phyloP scores from a whole-genome alignment of 139 green algal species.

The Picochlorum sp. region DNA sequence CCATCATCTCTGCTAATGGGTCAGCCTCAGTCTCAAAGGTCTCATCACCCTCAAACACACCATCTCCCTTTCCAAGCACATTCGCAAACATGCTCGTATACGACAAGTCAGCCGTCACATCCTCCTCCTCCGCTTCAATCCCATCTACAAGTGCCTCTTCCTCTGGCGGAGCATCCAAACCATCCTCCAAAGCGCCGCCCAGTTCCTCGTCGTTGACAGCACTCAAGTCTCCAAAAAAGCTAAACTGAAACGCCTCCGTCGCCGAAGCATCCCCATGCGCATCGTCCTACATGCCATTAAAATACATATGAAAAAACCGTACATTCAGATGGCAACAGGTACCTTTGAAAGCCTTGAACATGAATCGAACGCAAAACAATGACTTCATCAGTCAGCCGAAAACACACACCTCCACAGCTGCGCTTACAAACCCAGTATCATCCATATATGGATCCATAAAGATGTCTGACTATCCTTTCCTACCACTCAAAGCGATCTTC shows the following conservation, averaged over 20 bases:
- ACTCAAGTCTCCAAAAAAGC: conserved; percentile 56
- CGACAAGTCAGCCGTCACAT: conserved; percentile 25
- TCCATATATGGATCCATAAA: background rate
- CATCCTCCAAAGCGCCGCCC: conserved; percentile 55
- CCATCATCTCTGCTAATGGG: background rate
- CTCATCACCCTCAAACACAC: background rate
- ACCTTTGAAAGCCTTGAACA: too few relatives aligned
- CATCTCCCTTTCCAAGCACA: conserved; percentile 7
- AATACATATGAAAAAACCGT: too few relatives aligned
- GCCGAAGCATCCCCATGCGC: too few relatives aligned
- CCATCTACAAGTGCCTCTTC: conserved; percentile 13
- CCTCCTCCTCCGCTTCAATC: background rate
- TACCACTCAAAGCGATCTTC: too few relatives aligned
- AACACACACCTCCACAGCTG: background rate
- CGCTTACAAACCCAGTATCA: conserved; percentile 22
- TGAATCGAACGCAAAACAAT: background rate
- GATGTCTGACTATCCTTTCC: too few relatives aligned
- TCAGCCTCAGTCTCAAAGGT: background rate
- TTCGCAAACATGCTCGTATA: conserved; percentile 51
- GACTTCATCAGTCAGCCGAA: background rate
- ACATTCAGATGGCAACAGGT: too few relatives aligned
- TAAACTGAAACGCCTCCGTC: conserved; percentile 27
- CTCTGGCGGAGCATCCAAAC: conserved; percentile 59
- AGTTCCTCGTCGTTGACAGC: conserved; percentile 24
- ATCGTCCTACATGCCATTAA: too few relatives aligned